Conservation (phyloP, 192 early-diverging fungal species). For the Gaertneriomyces semiglobifer region DNA sequence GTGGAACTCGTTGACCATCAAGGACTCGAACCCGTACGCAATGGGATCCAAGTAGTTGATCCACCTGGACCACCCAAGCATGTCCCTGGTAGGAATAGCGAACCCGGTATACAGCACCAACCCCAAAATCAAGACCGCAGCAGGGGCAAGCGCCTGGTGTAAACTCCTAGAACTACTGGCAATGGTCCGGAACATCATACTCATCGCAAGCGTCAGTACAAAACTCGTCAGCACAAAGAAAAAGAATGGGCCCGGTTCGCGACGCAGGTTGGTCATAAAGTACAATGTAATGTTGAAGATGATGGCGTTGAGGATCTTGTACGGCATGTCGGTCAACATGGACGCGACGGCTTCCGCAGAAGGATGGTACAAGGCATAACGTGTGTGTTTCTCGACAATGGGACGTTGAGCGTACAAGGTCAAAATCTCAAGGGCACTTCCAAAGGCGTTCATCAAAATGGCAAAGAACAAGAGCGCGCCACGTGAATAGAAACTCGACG, state of each 20-base stretch:
- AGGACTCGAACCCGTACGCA: constrained; percentile 54
- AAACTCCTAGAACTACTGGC: constrained; percentile 41
- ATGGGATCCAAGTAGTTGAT: constrained; percentile 62
- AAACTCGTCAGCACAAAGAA: constrained; percentile 53
- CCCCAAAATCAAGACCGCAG: constrained; percentile 46
- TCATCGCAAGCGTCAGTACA: constrained; percentile 50
- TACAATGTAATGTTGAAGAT: constrained; percentile 55
- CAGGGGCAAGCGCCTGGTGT: constrained; percentile 50
- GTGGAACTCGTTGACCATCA: constrained; percentile 60
- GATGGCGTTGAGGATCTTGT: constrained; percentile 46
- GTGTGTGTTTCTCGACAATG: constrained; percentile 74
- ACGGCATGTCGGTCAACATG: constrained; percentile 50
- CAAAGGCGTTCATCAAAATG: constrained; percentile 63
- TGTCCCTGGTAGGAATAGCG: constrained; percentile 54
- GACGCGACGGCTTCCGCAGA: constrained; percentile 57
- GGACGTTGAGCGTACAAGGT: constrained; percentile 65
- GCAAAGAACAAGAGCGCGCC: constrained; percentile 68
- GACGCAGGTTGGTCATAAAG: constrained; percentile 57
- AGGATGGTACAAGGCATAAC: constrained; percentile 65
- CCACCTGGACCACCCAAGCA: constrained; percentile 63
- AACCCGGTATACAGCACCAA: constrained; percentile 57
- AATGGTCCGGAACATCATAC: constrained; percentile 59
- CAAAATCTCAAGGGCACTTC: constrained; percentile 67
- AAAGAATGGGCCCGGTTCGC: constrained; percentile 43
- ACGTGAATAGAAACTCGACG: constrained; percentile 68